These are phyloP conservation scores for Tephrocybe sp. DNA, from an alignment of 768 basidiomycete species.

Conservation along the genomic window DNA sequence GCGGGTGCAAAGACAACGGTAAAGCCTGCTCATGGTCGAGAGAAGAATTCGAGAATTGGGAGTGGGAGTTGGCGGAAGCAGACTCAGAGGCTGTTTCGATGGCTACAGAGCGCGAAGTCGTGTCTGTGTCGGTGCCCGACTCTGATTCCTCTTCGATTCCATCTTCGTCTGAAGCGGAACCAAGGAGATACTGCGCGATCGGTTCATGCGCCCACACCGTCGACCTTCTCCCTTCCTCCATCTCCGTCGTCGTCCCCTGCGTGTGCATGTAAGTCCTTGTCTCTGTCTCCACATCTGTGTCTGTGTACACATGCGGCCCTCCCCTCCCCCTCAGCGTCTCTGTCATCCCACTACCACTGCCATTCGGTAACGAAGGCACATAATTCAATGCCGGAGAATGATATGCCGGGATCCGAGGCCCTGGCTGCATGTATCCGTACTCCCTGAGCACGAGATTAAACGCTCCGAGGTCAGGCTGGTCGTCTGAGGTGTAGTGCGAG, in stretches of 20 bases:
- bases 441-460: conserved; percentile 73
- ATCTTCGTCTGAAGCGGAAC: neutral
- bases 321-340: neutral
- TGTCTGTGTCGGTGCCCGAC: conserved; percentile 32
- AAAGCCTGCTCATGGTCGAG: too few relatives aligned
- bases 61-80: neutral
- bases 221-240: conserved; percentile 36
- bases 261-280: neutral
- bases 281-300: too few relatives aligned
- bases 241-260: neutral
- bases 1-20: too few relatives aligned
- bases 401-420: conserved; percentile 33
- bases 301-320: too few relatives aligned
- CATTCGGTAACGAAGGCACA: conserved; percentile 11
- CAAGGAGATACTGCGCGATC: conserved; percentile 55
- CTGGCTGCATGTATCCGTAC: conserved; percentile 53
- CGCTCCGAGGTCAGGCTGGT: conserved; percentile 72
- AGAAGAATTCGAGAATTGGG: too few relatives aligned
- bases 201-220: conserved; percentile 66
- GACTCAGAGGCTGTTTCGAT: conserved; percentile 34
- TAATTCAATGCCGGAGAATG: conserved; percentile 1
- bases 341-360: neutral
- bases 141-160: neutral
- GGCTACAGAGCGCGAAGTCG: conserved; percentile 34
- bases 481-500: conserved; percentile 58